phyloP scores from a whole-genome alignment of 2,329 filamentous ascomycete species.

The Ceratocystis cubensis region DNA sequence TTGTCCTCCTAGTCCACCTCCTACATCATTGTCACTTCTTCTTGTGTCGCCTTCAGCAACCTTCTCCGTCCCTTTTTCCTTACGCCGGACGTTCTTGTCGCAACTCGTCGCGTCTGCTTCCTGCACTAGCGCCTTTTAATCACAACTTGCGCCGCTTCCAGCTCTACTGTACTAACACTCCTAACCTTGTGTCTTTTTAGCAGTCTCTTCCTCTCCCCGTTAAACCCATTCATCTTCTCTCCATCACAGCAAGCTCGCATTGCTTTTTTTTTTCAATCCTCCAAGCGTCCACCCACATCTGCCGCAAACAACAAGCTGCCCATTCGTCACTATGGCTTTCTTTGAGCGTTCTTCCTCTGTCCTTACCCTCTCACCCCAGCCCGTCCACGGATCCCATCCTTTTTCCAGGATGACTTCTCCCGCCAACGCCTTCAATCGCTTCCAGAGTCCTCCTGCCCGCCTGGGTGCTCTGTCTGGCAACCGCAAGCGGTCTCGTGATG shows the following conservation, averaged over 20 bases:
- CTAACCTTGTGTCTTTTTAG: conserved; percentile 17
- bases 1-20: background rate
- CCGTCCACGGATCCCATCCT: conserved; percentile 29
- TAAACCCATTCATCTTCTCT: conserved; percentile 4
- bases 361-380: conserved; percentile 35
- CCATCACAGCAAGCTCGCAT: conserved; percentile 17
- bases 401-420: conserved; percentile 19
- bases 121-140: background rate
- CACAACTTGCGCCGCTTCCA: background rate
- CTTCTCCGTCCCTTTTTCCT: background rate
- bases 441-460: conserved; percentile 14
- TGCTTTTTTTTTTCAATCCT: conserved; percentile 10
- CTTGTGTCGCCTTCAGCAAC: background rate
- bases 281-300: background rate
- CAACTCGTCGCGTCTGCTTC: background rate
- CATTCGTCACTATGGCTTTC: conserved; percentile 17
- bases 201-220: conserved; percentile 12
- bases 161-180: conserved; percentile 1
- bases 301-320: background rate
- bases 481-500: conserved; percentile 65
- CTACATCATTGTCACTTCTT: background rate
- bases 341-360: conserved; percentile 30
- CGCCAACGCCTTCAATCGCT: conserved; percentile 18
- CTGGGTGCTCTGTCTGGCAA: conserved; percentile 34
- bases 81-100: background rate